These are phyloP conservation scores for Stylosanthes scabra DNA, from an alignment of 331 rosid species.

Conservation along the genomic window DNA sequence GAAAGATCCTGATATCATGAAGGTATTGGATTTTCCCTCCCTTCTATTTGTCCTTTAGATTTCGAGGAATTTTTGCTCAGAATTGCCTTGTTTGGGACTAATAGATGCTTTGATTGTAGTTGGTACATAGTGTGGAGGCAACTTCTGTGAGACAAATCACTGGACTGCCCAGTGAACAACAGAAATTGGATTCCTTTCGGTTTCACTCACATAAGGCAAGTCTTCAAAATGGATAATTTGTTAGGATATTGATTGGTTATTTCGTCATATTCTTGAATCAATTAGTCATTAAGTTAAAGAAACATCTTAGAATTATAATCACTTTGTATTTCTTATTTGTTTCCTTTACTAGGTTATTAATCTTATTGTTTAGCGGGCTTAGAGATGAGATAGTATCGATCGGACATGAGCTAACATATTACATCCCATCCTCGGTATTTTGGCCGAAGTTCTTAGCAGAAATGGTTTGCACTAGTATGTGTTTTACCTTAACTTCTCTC, in stretches of 20 bases:
- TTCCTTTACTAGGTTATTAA: neutral
- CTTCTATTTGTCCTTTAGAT: constrained; percentile 1
- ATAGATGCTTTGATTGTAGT: constrained; percentile 47
- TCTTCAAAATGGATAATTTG: constrained; percentile 13
- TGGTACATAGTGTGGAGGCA: constrained; percentile 71
- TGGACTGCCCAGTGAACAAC: constrained; percentile 47
- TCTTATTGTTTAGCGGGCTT: neutral
- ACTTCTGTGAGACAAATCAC: constrained; percentile 65
- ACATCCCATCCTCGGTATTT: neutral
- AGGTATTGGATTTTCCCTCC: constrained; percentile 50
- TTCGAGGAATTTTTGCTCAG: neutral
- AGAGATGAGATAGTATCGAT: neutral
- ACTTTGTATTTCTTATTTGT: neutral
- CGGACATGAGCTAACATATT: neutral
- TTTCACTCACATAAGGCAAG: constrained; percentile 58
- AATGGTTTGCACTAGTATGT: neutral
- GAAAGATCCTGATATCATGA: constrained; percentile 89
- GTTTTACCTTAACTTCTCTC: constrained; percentile 28
- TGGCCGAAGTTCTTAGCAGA: neutral
- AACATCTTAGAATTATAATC: neutral
- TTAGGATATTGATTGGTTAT: neutral
- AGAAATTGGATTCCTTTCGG: constrained; percentile 53
- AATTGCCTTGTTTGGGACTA: neutral
- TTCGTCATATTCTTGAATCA: neutral
- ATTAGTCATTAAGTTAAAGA: neutral